phyloP scores from a whole-genome alignment of 805 yeast genomes.

The Wickerhamiella australiensis region DNA sequence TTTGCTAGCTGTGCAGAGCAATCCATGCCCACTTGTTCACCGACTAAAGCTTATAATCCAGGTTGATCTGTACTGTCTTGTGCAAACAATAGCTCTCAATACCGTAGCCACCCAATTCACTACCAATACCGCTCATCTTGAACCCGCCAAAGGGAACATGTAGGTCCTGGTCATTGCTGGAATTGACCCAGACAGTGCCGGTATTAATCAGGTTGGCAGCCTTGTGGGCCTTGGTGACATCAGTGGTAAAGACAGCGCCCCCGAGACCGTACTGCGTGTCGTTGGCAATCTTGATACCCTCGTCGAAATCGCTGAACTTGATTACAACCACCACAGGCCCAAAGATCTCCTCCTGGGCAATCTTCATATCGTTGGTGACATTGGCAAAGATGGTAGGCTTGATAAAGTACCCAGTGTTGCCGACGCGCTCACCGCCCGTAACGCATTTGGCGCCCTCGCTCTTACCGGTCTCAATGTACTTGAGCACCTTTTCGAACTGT shows the following conservation, averaged over 20 bases:
- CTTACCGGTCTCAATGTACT: constrained; percentile 63
- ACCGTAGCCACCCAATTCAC: constrained; percentile 86
- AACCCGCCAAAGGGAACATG: constrained; percentile 88
- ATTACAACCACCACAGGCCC: constrained; percentile 73
- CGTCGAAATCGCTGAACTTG: constrained; percentile 53
- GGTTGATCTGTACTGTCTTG: constrained; percentile 54
- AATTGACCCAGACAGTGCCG: constrained; percentile 67
- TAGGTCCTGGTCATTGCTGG: constrained; percentile 78
- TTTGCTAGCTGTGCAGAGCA: no score
- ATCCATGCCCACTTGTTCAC: not conserved
- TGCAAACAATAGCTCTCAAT: constrained; percentile 72
- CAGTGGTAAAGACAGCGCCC: constrained; percentile 64
- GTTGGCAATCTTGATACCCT: constrained; percentile 59
- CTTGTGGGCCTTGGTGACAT: constrained; percentile 52
- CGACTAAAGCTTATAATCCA: constrained; percentile 19
- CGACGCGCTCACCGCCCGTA: constrained; percentile 58
- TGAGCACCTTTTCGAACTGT: constrained; percentile 65
- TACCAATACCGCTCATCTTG: constrained; percentile 83
- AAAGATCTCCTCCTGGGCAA: constrained; percentile 71
- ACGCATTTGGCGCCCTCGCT: constrained; percentile 71
- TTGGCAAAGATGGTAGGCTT: constrained; percentile 69
- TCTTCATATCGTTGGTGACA: constrained; percentile 49
- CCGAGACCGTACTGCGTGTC: constrained; percentile 69
- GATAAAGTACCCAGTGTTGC: constrained; percentile 50
- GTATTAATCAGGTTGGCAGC: constrained; percentile 50